Conservation (phyloP, 2,329 filamentous ascomycete genomes). For the Ascochyta viciae-villosae region DNA sequence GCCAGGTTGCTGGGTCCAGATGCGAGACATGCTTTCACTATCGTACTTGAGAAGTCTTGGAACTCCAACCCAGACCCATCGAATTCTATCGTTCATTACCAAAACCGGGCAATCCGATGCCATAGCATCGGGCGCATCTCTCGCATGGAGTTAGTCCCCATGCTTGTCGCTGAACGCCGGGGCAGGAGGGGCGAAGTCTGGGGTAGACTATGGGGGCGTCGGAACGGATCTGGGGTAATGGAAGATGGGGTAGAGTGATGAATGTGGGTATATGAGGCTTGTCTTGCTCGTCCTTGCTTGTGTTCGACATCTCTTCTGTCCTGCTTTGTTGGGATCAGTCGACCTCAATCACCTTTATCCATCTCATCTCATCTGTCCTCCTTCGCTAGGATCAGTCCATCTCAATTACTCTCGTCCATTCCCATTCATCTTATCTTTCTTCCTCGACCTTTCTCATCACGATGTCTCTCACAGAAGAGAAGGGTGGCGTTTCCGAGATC, state of each 20-base stretch:
- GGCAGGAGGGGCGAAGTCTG: slow-evolving; percentile 8
- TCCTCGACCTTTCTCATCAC: neutral
- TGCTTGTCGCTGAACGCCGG: slow-evolving; percentile 1
- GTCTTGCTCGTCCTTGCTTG: slow-evolving; percentile 10
- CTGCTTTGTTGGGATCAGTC: slow-evolving; percentile 13
- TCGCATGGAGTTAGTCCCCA: slow-evolving; percentile 5
- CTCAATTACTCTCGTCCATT: neutral
- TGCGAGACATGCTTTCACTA: slow-evolving; percentile 5
- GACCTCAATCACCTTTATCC: slow-evolving; percentile 3
- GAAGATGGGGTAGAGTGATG: neutral
- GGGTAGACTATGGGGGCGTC: slow-evolving; percentile 15
- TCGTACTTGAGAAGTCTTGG: slow-evolving; percentile 7
- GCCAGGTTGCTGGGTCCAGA: slow-evolving; percentile 15
- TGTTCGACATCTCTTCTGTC: slow-evolving; percentile 18
- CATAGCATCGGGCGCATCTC: slow-evolving; percentile 13
- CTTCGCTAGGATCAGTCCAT: neutral
- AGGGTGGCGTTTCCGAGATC: slow-evolving; percentile 23
- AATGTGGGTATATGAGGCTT: slow-evolving; percentile 18
- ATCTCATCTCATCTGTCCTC: neutral
- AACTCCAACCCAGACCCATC: slow-evolving; percentile 6
- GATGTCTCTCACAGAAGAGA: slow-evolving; percentile 30
- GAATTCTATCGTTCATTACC: slow-evolving; percentile 7
- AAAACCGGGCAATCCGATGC: slow-evolving; percentile 9
- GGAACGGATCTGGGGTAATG: slow-evolving; percentile 15
- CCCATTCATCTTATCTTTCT: neutral